A percentile compares a stretch with the other conserved stretches of the same genome.
phyloP scores from a whole-genome alignment of 2,329 filamentous ascomycete species.

The Mariannaea elegans region DNA sequence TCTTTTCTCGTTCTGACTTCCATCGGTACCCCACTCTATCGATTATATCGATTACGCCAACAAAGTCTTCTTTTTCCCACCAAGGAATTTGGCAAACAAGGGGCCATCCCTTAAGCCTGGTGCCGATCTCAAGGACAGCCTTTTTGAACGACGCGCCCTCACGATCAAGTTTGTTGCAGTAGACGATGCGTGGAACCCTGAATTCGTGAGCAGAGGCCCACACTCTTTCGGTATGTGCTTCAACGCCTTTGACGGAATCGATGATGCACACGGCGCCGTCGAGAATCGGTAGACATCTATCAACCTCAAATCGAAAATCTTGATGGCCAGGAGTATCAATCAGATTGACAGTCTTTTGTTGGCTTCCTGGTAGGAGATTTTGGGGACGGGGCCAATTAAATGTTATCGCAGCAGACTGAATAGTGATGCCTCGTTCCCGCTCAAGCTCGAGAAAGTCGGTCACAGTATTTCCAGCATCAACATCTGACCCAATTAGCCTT shows the following conservation, averaged over 20 bases:
- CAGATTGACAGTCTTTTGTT: slow-evolving; percentile 79
- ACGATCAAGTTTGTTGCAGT: slow-evolving; percentile 82
- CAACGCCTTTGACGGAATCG: slow-evolving; percentile 91
- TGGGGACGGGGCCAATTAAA: slow-evolving; percentile 84
- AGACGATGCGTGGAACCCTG: slow-evolving; percentile 81
- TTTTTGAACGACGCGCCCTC: slow-evolving; percentile 82
- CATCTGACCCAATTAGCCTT: slow-evolving; percentile 62
- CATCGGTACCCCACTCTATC: slow-evolving; percentile 80
- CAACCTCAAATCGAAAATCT: slow-evolving; percentile 96
- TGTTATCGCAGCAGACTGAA: slow-evolving; percentile 95
- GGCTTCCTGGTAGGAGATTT: slow-evolving; percentile 49
- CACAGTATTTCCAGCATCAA: slow-evolving; percentile 95
- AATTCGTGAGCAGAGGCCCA: slow-evolving; percentile 92
- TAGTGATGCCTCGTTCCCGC: slow-evolving; percentile 91
- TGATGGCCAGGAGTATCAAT: slow-evolving; percentile 98
- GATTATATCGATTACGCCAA: slow-evolving; percentile 86
- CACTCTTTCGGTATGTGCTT: slow-evolving; percentile 96
- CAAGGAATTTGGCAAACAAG: slow-evolving; percentile 94
- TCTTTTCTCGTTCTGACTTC: slow-evolving; percentile 57
- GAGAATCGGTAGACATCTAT: slow-evolving; percentile 86
- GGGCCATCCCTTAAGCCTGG: slow-evolving; percentile 83
- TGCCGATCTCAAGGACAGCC: slow-evolving; percentile 86
- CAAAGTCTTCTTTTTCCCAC: slow-evolving; percentile 84
- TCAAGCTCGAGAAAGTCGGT: slow-evolving; percentile 97
- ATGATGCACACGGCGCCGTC: slow-evolving; percentile 94